Percentiles rank a stretch among this genome's conserved stretches.
phyloP scores from a whole-genome alignment of 768 basidiomycete species.

The Russula sp. region DNA sequence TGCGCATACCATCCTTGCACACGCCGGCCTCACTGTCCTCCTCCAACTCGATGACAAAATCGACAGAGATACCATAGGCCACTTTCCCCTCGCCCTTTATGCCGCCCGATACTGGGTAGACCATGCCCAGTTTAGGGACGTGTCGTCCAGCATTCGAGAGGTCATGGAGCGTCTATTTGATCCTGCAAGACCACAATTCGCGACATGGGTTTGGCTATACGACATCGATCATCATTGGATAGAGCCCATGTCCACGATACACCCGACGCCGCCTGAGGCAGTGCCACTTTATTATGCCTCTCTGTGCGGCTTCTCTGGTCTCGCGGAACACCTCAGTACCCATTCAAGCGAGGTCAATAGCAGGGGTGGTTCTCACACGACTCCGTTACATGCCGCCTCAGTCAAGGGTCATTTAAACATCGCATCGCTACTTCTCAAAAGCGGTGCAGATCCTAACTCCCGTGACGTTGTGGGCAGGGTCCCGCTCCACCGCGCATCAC shows the following conservation, averaged over 20 bases:
- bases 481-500: too few relatives aligned
- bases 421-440: too few relatives aligned
- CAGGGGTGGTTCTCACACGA: too few relatives aligned
- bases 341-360: too few relatives aligned
- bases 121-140: background rate
- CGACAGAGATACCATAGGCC: too few relatives aligned
- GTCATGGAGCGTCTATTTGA: constrained; percentile 1
- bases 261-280: background rate
- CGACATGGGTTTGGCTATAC: constrained; percentile 12
- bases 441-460: too few relatives aligned
- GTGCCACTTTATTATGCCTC: constrained; percentile 4
- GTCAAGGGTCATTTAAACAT: too few relatives aligned
- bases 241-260: background rate
- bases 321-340: constrained; percentile 7
- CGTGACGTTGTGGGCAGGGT: too few relatives aligned
- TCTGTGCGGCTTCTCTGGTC: background rate
- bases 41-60: too few relatives aligned
- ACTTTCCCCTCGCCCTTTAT: background rate
- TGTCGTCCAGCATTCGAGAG: background rate
- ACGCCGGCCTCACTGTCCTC: too few relatives aligned
- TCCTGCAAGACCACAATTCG: background rate
- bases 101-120: constrained; percentile 12
- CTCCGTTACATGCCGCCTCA: too few relatives aligned
- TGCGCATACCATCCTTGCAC: too few relatives aligned
- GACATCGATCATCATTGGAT: background rate